phyloP scores from a whole-genome alignment of 306 rosid species.

The cucumber (Cucumis sativus) region DNA sequence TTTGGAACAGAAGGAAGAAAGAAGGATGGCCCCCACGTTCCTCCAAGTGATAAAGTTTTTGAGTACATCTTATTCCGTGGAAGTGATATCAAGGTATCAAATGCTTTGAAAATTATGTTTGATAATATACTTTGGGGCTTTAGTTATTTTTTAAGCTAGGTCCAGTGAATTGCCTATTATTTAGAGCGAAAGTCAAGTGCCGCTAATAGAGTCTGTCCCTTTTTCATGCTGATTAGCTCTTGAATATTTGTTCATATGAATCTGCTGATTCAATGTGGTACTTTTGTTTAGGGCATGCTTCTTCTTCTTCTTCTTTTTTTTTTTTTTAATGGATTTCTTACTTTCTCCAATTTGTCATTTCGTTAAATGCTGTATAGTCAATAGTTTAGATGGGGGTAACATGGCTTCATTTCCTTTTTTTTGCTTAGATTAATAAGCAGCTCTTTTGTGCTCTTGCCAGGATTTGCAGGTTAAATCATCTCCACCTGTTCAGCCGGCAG shows the following conservation, averaged over 20 bases:
- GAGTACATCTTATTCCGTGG: conserved; percentile 90
- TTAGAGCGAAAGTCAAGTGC: not conserved
- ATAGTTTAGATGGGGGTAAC: not conserved
- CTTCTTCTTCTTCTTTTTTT: too few species aligned
- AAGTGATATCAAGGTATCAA: conserved; percentile 56
- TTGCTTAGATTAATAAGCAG: not conserved
- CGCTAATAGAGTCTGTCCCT: not conserved
- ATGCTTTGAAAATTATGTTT: not conserved
- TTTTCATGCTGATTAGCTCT: not conserved
- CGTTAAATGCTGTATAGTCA: not conserved
- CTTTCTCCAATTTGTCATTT: not conserved
- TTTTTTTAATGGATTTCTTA: not conserved
- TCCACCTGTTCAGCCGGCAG: conserved; percentile 57
- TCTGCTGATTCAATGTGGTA: not conserved
- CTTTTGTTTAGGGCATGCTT: not conserved
- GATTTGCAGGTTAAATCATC: conserved; percentile 87
- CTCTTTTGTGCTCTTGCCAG: conserved; percentile 26
- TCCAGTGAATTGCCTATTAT: not conserved
- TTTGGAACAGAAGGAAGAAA: conserved; percentile 97
- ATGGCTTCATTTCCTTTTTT: not conserved
- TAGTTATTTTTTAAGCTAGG: not conserved
- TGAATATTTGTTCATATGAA: not conserved
- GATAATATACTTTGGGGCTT: not conserved
- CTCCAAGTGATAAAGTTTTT: conserved; percentile 69
- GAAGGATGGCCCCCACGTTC: conserved; percentile 79